These are phyloP conservation scores for Heterobasidion occidentale DNA, from an alignment of 1,284 basidiomycete genomes.

Conservation along the genomic window DNA sequence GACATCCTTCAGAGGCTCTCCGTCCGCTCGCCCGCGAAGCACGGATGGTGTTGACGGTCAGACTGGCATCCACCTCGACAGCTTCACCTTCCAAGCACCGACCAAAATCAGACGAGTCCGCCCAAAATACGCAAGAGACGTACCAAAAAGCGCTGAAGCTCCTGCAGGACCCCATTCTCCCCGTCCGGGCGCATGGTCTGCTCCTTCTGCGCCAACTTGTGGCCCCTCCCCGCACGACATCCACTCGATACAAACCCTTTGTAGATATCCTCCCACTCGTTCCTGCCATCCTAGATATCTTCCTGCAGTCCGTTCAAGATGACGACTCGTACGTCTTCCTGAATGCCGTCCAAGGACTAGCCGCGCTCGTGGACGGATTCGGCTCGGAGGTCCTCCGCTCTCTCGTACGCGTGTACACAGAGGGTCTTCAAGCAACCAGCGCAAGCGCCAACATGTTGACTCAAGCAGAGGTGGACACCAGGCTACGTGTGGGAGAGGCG, in stretches of 20 bases:
- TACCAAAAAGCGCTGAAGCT: slow-evolving; percentile 88
- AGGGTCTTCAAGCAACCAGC: slow-evolving; percentile 40
- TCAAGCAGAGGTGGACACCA: slow-evolving; percentile 67
- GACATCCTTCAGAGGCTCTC: slow-evolving; percentile 36
- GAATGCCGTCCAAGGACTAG: slow-evolving; percentile 87
- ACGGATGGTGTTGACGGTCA: slow-evolving; percentile 73
- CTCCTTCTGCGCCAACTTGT: slow-evolving; percentile 77
- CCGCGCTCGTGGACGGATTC: slow-evolving; percentile 72
- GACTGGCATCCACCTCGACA: slow-evolving; percentile 51
- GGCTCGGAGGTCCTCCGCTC: slow-evolving; percentile 67
- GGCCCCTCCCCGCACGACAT: background rate
- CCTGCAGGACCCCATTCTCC: slow-evolving; percentile 87
- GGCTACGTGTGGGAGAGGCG: slow-evolving; percentile 85
- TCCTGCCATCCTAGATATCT: slow-evolving; percentile 83
- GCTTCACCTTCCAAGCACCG: slow-evolving; percentile 11
- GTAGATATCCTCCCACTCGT: slow-evolving; percentile 54
- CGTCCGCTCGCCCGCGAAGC: slow-evolving; percentile 69
- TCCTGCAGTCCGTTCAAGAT: slow-evolving; percentile 81
- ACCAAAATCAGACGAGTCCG: slow-evolving; percentile 25
- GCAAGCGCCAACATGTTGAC: slow-evolving; percentile 30
- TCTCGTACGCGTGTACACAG: slow-evolving; percentile 58
- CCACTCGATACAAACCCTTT: slow-evolving; percentile 12
- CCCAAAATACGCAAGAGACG: slow-evolving; percentile 41
- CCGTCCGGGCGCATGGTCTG: slow-evolving; percentile 93
- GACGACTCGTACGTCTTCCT: slow-evolving; percentile 95